Evolutionary conservation across 257 asterid species (phyloP), one percentile per base, ranked within the genome.

Genomic region (Rehmannia glutinosa): DNA sequence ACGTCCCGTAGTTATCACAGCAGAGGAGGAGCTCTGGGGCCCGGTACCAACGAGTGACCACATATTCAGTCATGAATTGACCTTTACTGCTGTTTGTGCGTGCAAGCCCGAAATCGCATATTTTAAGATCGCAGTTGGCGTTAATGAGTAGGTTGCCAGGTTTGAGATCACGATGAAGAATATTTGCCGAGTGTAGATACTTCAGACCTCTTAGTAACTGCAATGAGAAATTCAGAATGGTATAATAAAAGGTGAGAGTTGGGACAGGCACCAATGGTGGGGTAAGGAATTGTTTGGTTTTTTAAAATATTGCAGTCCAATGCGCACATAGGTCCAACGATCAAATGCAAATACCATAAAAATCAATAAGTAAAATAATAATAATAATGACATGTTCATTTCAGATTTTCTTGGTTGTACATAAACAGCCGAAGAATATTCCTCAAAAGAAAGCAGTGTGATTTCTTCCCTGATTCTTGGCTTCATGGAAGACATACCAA

Each of bases 11-110:
- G 62, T 72, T 74, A 71, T 84, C 87, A 30, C 87, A 84, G 74
- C 90, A 84, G 25, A 84, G 85, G 39, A 84, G 85, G 32, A 84
- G 90, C 64, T 84, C 87, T 1, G 90, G 90, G 35, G 90, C 86
- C 17, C 89, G 76, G 24, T 83, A 83, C 89, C 89, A 83, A 23
- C 89, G 84, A 0, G 89, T 83, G 36, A 83, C 89, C 43, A 83
- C 89, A 15, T 83, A 83, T 27, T 83, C 89, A 1, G 89, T 83
- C 89, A 84, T 84, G 81, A 84, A 84, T 60, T 84, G 85, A n/a
- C 87, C 83, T 73, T 84, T 70, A 10, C 77, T 74, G 73, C 74
- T 78, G 85, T 55, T 84, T 24, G 85, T 81, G 5, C 90, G 85
- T 27, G 90, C 90, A 27, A 84, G 83, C 32, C 90, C 90, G 17